phyloP scores from a whole-genome alignment of 169 alveolate genomes.

The Plasmodium adleri region DNA sequence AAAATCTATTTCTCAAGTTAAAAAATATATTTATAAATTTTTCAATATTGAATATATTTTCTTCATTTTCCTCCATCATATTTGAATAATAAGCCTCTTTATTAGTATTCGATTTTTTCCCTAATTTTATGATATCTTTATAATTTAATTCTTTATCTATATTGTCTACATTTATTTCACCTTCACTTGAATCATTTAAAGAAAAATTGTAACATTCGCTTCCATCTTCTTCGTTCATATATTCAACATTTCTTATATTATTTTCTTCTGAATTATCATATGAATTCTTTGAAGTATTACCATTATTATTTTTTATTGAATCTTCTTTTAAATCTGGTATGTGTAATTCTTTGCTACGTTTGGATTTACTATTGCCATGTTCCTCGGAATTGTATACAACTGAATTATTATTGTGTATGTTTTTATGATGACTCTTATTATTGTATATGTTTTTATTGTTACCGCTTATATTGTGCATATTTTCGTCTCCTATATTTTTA shows the following conservation, averaged over 20 bases:
- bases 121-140: conserved; percentile 25
- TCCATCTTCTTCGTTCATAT: not conserved
- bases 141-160: conserved; percentile 13
- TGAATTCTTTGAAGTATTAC: conserved; percentile 7
- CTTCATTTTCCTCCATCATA: conserved; percentile 10
- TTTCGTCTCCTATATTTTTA: too few species aligned
- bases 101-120: conserved; percentile 16
- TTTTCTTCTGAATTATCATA: conserved; percentile 8
- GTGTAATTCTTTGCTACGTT: too few species aligned
- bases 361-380: too few species aligned
- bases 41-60: conserved; percentile 55
- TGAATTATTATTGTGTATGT: too few species aligned
- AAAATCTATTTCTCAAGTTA: conserved; percentile 11
- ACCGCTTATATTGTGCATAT: too few species aligned
- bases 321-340: too few species aligned
- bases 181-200: conserved; percentile 9
- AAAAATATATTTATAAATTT: conserved; percentile 38
- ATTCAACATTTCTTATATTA: conserved; percentile 10
- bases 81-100: not conserved
- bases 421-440: too few species aligned
- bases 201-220: conserved; percentile 1
- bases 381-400: too few species aligned
- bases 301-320: too few species aligned
- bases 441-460: too few species aligned
- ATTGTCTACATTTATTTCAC: conserved; percentile 33